Percentiles rank a stretch among this genome's conserved stretches.
Conservation (phyloP, 257 asterid species). For the Ophiorrhiza pumila region DNA sequence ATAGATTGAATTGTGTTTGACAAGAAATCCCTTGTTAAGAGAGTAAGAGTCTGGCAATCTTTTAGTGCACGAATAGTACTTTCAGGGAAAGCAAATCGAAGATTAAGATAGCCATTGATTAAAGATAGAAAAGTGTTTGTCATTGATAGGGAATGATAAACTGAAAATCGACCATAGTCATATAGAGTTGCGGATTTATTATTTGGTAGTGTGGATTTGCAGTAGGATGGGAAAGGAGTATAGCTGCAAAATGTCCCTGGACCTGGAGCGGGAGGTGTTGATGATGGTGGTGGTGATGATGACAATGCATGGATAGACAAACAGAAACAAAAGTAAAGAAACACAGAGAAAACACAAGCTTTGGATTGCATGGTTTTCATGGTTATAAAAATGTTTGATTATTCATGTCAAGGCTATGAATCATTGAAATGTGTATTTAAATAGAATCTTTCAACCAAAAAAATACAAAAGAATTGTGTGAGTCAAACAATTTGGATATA, state of each 20-base stretch:
- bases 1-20: conserved; percentile 14
- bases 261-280: background rate
- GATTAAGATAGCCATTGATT: conserved; percentile 22
- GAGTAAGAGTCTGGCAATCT: conserved; percentile 54
- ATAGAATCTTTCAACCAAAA: background rate
- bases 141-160: conserved; percentile 43
- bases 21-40: conserved; percentile 48
- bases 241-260: conserved; percentile 37
- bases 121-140: conserved; percentile 42
- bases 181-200: conserved; percentile 46
- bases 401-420: background rate
- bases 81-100: conserved; percentile 8
- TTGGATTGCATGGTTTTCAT: conserved; percentile 14
- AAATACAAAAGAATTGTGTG: background rate
- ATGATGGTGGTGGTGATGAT: background rate
- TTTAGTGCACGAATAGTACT: conserved; percentile 44
- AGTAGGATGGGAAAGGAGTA: conserved; percentile 53
- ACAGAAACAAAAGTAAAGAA: conserved; percentile 1
- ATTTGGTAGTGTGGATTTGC: conserved; percentile 40
- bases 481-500: conserved; percentile 3
- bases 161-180: conserved; percentile 46
- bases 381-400: background rate
- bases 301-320: background rate
- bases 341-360: background rate
- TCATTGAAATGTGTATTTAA: background rate